Conservation (phyloP, 108 stramenopile species). For the Discostella stelligeroides region DNA sequence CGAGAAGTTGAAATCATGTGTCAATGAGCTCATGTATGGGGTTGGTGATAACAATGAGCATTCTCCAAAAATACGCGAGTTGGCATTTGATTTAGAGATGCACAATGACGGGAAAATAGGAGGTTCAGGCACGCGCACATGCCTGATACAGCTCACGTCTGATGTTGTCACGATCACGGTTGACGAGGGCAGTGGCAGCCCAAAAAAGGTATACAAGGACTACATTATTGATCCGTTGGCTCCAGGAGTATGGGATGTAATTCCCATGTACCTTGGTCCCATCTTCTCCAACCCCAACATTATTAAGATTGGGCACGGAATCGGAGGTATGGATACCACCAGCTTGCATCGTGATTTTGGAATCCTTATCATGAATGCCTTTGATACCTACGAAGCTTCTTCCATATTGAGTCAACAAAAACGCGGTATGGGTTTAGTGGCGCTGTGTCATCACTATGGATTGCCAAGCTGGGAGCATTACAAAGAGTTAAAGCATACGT, state of each 20-base stretch:
- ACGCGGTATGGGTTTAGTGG: slow-evolving; percentile 56
- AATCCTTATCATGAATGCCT: slow-evolving; percentile 89
- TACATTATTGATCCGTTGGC: slow-evolving; percentile 86
- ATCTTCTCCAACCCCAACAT: slow-evolving; percentile 86
- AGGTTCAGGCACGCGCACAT: slow-evolving; percentile 51
- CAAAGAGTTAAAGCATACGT: slow-evolving; percentile 66
- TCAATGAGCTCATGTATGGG: slow-evolving; percentile 52
- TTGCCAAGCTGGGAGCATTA: slow-evolving; percentile 60
- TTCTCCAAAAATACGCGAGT: slow-evolving; percentile 29
- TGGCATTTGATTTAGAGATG: slow-evolving; percentile 88
- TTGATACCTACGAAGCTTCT: slow-evolving; percentile 92
- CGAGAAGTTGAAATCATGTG: slow-evolving; percentile 64
- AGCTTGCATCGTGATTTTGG: slow-evolving; percentile 95
- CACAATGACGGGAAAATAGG: slow-evolving; percentile 42
- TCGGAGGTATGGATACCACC: slow-evolving; percentile 83
- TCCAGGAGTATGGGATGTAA: slow-evolving; percentile 69
- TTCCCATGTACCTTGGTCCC: slow-evolving; percentile 56
- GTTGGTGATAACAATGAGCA: neutral
- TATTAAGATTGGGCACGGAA: slow-evolving; percentile 94
- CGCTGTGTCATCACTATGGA: slow-evolving; percentile 71
- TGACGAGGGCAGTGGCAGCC: neutral
- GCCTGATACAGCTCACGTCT: slow-evolving; percentile 76
- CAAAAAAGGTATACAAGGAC: slow-evolving; percentile 44
- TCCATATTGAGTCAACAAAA: slow-evolving; percentile 37
- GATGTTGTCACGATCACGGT: slow-evolving; percentile 30